Conservation (phyloP, 208 protist species). For the Acanthamoeba castellanii region DNA sequence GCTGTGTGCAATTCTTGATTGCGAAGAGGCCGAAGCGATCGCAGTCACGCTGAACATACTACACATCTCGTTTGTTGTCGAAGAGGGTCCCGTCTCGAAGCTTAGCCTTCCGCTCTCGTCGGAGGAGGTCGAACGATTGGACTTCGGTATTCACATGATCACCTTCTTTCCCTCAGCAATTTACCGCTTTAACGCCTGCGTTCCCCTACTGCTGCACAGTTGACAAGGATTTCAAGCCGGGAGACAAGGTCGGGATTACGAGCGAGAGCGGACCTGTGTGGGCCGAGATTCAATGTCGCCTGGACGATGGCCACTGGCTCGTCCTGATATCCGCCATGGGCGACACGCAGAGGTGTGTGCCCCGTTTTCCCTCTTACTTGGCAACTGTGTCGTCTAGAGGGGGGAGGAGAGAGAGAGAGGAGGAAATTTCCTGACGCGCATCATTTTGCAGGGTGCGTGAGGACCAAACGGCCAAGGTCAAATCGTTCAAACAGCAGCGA, state of each 20-base stretch:
- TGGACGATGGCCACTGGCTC: conserved; percentile 61
- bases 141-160: not conserved
- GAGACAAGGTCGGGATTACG: not conserved
- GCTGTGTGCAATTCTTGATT: conserved; percentile 47
- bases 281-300: conserved; percentile 42
- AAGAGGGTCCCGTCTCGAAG: not conserved
- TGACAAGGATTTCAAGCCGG: conserved; percentile 37
- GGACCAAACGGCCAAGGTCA: not conserved
- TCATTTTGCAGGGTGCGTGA: not conserved
- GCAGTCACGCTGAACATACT: conserved; percentile 54
- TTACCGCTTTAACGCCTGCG: not conserved
- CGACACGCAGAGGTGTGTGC: conserved; percentile 48
- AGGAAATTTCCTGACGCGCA: no score
- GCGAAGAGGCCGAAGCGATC: conserved; percentile 43
- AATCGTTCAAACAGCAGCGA: conserved; percentile 29
- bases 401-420: no score
- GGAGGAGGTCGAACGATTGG: not conserved
- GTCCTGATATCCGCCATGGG: not conserved
- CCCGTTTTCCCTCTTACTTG: not conserved
- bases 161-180: not conserved
- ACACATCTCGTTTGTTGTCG: conserved; percentile 24
- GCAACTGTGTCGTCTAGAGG: not conserved
- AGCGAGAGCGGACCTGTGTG: no score
- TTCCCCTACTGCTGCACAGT: not conserved
- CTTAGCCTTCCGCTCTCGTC: not conserved